Evolutionary conservation across 331 rosid genomes (phyloP), one percentile per base, ranked within the genome.

Genomic region (Stylosanthes scabra): DNA sequence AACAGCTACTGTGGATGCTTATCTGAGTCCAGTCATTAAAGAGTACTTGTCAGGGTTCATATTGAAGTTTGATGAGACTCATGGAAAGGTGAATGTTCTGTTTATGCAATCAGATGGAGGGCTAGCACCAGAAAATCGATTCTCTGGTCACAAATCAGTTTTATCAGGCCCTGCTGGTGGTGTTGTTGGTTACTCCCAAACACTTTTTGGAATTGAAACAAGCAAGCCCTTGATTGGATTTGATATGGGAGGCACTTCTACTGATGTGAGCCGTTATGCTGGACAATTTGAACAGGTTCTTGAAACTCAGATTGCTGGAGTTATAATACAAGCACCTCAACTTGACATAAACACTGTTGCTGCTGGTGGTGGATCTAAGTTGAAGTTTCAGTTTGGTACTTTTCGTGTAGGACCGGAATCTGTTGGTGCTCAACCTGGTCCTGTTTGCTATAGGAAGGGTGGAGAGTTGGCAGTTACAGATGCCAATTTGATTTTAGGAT

Each of bases 391-490:
- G 63, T 91, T 89, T 78, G 97, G 99, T 69, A 86, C 96, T 71
- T 94, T 94, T 58, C 83, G 82, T 47, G 96, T 73, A 39, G 99
- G 99, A 64, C 97, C 99, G 8, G 96, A 94, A 75, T 94, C 99
- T 47, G 99, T 94, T 75, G 99, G 99, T 63, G 97, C 97, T 13
- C 99, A 94, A 76, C 99, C 99, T 0, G 99, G 99, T 66, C 97
- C 99, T 4, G 95, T 88, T 14, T 94, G 99, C 75, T 94, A 91
- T 76, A 74, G 95, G 11, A 94, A 94, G 82, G 96, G 93, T 49
- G 96, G 99, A 34, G 96, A 94, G 67, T 80, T 94, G 83, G 95
- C 99, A 34, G 90, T 94, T 37, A 91, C 99, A 13, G 97, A 94
- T 84, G 99, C 99, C 58, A 94, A 94, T 84, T 59, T 94, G 71